These are phyloP conservation scores for Angophora floribunda DNA, from an alignment of 345 rosid genomes.

Conservation along the genomic window DNA sequence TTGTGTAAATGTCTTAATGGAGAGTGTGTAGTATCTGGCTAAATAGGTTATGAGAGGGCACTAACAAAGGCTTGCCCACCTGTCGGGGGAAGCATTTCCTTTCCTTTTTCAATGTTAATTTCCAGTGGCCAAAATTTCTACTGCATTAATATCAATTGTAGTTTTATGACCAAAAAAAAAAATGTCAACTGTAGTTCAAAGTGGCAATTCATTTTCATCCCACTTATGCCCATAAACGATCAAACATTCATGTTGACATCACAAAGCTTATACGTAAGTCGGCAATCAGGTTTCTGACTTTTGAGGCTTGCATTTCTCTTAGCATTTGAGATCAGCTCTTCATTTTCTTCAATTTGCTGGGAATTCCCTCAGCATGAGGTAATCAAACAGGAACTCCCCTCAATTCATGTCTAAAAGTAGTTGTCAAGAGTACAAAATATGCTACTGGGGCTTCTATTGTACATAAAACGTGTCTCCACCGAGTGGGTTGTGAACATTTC, in stretches of 20 bases:
- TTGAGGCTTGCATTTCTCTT: background rate
- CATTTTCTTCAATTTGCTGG: background rate
- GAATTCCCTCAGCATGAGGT: background rate
- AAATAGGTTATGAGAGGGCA: background rate
- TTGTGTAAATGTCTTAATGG: background rate
- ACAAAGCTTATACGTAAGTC: too few species aligned
- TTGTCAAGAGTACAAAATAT: background rate
- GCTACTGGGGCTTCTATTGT: background rate
- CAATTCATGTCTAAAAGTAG: background rate
- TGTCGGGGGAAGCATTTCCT: background rate
- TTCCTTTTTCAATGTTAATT: background rate
- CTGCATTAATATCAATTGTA: background rate
- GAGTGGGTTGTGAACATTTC: background rate
- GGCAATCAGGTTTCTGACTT: background rate
- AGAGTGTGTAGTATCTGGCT: background rate
- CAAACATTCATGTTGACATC: background rate
- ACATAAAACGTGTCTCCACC: background rate
- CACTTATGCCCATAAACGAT: background rate
- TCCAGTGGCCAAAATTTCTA: background rate
- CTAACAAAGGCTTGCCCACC: too few species aligned
- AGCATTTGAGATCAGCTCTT: background rate
- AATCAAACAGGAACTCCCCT: background rate
- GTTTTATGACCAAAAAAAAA: too few species aligned
- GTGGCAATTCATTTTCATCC: background rate
- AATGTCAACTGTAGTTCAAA: background rate